Evolutionary conservation across 1,284 basidiomycete species (phyloP).

Genomic region (Pisolithus thermaeus): DNA sequence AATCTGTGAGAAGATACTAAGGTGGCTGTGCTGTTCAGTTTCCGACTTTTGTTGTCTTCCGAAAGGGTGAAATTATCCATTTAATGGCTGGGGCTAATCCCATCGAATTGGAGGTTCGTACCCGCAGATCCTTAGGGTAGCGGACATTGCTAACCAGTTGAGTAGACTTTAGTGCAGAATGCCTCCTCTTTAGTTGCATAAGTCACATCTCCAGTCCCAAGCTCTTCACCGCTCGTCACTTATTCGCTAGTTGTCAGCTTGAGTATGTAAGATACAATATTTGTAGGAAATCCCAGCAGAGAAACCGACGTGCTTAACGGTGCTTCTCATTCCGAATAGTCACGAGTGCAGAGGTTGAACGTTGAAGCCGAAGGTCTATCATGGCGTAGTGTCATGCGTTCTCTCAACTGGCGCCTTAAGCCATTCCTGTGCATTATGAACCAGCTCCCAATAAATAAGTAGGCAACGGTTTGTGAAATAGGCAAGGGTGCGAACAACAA

Average conservation of each 20-base stretch:
- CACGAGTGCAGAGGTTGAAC: no score
- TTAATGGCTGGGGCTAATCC: slow-evolving; percentile 50
- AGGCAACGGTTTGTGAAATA: slow-evolving; percentile 16
- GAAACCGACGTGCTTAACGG: no score
- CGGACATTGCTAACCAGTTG: neutral
- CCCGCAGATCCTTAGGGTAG: neutral
- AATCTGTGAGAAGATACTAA: neutral
- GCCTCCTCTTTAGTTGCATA: neutral
- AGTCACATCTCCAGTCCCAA: neutral
- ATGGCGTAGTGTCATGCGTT: no score
- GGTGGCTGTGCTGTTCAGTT: slow-evolving; percentile 35
- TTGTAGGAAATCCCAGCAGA: no score
- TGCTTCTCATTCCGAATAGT: no score
- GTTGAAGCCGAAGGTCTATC: no score
- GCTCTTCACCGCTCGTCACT: no score
- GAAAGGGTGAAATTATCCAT: slow-evolving; percentile 42
- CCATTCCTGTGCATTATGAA: neutral
- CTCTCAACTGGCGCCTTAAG: no score
- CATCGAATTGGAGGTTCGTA: slow-evolving; percentile 1
- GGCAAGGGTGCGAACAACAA: slow-evolving; percentile 23
- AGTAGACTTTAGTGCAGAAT: neutral
- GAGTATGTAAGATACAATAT: no score
- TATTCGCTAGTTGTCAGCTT: no score
- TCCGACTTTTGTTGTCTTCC: slow-evolving; percentile 73
- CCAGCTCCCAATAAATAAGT: neutral